Evolutionary conservation across 495 filamentous ascomycete genomes (phyloP).

Genomic region (Penicillium malachiteum): DNA sequence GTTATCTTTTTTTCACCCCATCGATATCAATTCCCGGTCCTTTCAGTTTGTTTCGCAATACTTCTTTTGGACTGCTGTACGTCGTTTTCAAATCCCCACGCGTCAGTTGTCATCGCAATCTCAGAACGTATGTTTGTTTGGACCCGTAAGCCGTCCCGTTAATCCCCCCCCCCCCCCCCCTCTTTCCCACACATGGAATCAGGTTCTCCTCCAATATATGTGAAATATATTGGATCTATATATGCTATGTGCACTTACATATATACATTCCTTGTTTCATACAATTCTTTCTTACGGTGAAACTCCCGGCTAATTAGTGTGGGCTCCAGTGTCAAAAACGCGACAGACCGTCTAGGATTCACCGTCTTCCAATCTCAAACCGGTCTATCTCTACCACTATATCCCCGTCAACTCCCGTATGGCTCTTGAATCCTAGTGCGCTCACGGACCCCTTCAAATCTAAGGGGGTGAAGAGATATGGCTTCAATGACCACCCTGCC

Average conservation of each 20-base stretch:
- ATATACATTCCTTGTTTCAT: background rate
- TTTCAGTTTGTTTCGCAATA: too few species aligned
- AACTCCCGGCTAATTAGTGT: too few species aligned
- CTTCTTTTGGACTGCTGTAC: too few species aligned
- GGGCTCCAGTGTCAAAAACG: background rate
- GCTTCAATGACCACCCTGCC: slow-evolving; percentile 60
- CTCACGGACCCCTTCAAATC: background rate
- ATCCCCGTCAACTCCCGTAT: slow-evolving; percentile 1
- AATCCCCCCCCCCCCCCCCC: background rate
- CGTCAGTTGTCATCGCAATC: slow-evolving; percentile 18
- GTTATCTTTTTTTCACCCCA: background rate
- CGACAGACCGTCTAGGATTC: background rate
- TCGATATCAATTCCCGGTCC: background rate
- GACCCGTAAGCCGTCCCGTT: slow-evolving; percentile 21
- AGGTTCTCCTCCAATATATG: background rate
- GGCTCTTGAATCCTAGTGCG: background rate
- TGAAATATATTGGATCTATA: too few species aligned
- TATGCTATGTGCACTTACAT: background rate
- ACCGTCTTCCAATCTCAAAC: background rate
- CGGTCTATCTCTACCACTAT: background rate
- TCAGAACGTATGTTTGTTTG: slow-evolving; percentile 17
- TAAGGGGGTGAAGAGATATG: slow-evolving; percentile 34
- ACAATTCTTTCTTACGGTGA: background rate
- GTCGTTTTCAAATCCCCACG: background rate
- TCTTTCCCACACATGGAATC: background rate